Conservation (phyloP, 768 basidiomycete genomes). For the Collybia sp. region DNA sequence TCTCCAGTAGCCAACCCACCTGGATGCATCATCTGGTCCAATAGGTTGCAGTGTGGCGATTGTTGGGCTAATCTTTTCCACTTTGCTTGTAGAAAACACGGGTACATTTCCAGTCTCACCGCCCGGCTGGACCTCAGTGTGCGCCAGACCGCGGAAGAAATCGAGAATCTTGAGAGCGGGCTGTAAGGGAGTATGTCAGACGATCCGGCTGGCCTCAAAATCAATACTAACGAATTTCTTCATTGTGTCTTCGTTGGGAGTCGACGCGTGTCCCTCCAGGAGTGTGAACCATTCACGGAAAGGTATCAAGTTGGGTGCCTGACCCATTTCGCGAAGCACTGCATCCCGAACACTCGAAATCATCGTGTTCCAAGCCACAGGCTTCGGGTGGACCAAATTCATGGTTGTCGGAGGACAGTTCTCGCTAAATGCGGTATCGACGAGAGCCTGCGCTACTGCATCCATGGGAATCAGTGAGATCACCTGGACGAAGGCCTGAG, state of each 20-base stretch:
- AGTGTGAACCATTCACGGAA: conserved; percentile 27
- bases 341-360: conserved; percentile 19
- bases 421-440: conserved; percentile 20
- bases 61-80: conserved; percentile 24
- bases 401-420: conserved; percentile 16
- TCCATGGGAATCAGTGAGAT: conserved; percentile 41
- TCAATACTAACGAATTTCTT: neutral
- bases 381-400: conserved; percentile 34
- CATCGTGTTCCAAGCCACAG: conserved; percentile 24
- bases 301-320: conserved; percentile 23
- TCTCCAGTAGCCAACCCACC: conserved; percentile 37
- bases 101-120: conserved; percentile 18
- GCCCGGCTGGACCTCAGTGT: conserved; percentile 4
- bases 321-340: neutral
- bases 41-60: conserved; percentile 23
- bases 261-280: conserved; percentile 15
- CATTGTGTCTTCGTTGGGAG: neutral
- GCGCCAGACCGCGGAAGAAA: conserved; percentile 20
- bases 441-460: conserved; percentile 25
- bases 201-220: neutral
- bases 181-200: conserved; percentile 9
- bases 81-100: conserved; percentile 20
- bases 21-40: conserved; percentile 15
- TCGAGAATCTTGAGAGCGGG: conserved; percentile 30
- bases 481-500: conserved; percentile 13